Conservation (phyloP, 2,329 filamentous ascomycete genomes). For the Aspergillus ustus region DNA sequence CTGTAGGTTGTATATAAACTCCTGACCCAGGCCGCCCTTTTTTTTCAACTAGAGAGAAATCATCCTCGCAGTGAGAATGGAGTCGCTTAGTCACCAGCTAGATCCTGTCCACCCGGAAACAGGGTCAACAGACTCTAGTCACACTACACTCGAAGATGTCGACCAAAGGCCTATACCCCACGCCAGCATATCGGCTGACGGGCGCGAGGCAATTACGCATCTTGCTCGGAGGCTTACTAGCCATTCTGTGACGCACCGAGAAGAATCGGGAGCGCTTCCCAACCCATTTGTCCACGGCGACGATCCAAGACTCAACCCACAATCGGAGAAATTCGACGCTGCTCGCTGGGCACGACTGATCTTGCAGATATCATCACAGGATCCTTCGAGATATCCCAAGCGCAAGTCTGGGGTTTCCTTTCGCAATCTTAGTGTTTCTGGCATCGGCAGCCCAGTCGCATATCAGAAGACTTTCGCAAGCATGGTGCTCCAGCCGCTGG, state of each 20-base stretch:
- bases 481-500: neutral
- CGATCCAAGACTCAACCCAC: conserved; percentile 8
- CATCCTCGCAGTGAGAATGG: neutral
- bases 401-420: conserved; percentile 42
- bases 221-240: neutral
- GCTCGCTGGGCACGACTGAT: conserved; percentile 8
- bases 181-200: neutral
- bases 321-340: conserved; percentile 8
- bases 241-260: neutral
- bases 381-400: conserved; percentile 5
- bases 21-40: neutral
- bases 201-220: neutral
- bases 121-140: neutral
- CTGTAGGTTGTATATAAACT: neutral
- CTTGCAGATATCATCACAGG: neutral
- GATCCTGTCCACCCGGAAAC: neutral
- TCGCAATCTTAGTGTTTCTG: conserved; percentile 45
- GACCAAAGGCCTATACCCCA: neutral
- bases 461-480: conserved; percentile 31
- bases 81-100: neutral
- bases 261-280: neutral
- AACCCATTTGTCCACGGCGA: conserved; percentile 8
- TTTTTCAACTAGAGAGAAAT: neutral
- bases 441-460: conserved; percentile 41
- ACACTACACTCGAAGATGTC: neutral